Conservation (phyloP, 257 asterid species). For the Buddleja alternifolia region DNA sequence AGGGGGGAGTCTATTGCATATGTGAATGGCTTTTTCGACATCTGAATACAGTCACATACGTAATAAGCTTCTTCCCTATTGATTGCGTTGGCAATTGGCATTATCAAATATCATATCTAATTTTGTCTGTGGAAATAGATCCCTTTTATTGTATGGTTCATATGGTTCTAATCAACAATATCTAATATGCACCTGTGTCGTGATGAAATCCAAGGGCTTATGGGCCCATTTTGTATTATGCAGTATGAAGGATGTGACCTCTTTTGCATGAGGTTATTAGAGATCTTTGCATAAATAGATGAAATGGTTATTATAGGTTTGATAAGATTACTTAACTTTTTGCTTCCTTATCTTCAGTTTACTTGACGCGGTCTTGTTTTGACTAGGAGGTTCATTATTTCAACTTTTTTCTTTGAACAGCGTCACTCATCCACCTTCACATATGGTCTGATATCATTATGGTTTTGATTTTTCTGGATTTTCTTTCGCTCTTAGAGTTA, state of each 20-base stretch:
- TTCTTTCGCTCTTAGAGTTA: conserved; percentile 17
- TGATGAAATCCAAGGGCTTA: conserved; percentile 7
- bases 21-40: background rate
- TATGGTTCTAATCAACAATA: background rate
- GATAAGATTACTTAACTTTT: conserved; percentile 3
- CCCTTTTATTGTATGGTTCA: background rate
- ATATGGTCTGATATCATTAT: background rate
- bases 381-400: conserved; percentile 4
- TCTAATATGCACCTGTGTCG: background rate
- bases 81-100: background rate
- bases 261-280: background rate
- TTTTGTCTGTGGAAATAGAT: background rate
- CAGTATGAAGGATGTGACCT: background rate
- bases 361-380: conserved; percentile 10
- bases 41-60: background rate
- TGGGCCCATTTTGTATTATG: background rate
- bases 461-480: conserved; percentile 15
- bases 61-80: too few species aligned
- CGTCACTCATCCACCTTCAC: conserved; percentile 6
- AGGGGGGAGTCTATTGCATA: background rate
- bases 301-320: conserved; percentile 12
- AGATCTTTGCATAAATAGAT: conserved; percentile 3
- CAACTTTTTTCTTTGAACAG: conserved; percentile 11
- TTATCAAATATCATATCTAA: background rate
- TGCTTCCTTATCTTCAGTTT: conserved; percentile 8